phyloP scores from a whole-genome alignment of 73 alveolate genomes.

The Paramecium octaurelia region DNA sequence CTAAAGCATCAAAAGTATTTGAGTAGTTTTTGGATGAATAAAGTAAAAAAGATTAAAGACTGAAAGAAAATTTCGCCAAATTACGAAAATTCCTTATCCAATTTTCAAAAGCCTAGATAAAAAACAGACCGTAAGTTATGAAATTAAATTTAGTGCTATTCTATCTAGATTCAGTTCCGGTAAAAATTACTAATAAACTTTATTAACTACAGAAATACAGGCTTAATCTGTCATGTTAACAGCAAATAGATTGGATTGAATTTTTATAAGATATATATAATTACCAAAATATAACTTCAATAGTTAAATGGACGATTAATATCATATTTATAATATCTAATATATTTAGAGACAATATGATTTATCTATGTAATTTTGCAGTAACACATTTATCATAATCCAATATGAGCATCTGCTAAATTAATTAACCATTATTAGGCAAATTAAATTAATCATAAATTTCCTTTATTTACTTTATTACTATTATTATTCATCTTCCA shows the following conservation, averaged over 20 bases:
- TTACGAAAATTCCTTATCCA: neutral
- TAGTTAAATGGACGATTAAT: no score
- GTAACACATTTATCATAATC: neutral
- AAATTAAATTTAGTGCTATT: neutral
- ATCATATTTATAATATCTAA: no score
- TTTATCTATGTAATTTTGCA: neutral
- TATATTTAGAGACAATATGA: no score
- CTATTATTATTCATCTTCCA: neutral
- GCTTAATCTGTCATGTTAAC: neutral
- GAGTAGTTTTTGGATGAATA: neutral
- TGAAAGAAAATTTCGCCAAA: neutral
- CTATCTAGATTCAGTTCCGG: neutral
- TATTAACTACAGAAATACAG: neutral
- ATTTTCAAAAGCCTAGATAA: neutral
- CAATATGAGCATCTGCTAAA: neutral
- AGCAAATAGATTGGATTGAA: neutral
- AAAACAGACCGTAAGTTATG: neutral
- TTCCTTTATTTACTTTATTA: neutral
- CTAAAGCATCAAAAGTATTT: neutral
- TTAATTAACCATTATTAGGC: neutral
- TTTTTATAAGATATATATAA: neutral
- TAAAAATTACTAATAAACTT: neutral
- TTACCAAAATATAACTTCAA: no score
- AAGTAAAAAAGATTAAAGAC: neutral
- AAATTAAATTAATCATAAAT: neutral